These are phyloP conservation scores for Pichia heedii DNA, from an alignment of 805 yeast species.

Conservation along the genomic window DNA sequence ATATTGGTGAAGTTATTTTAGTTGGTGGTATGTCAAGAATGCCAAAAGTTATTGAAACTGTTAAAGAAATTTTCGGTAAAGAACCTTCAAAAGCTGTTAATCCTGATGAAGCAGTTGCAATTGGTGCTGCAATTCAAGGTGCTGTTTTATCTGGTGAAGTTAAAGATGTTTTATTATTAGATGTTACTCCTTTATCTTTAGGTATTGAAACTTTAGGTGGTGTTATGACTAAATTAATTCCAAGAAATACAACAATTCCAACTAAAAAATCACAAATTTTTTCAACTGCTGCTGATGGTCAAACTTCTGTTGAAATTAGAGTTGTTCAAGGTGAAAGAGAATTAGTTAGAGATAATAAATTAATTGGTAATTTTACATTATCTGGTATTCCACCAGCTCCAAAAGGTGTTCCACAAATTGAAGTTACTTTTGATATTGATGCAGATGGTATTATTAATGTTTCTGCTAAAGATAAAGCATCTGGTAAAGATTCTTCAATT, in stretches of 20 bases:
- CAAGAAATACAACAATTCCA: slow-evolving; percentile 94
- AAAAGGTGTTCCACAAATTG: slow-evolving; percentile 91
- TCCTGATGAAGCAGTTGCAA: slow-evolving; percentile 91
- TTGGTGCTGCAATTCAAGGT: slow-evolving; percentile 88
- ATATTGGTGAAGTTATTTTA: slow-evolving; percentile 63
- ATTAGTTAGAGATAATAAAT: slow-evolving; percentile 94
- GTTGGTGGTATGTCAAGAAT: slow-evolving; percentile 91
- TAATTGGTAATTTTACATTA: slow-evolving; percentile 92
- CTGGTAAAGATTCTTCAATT: slow-evolving; percentile 68
- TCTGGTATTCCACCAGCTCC: slow-evolving; percentile 94
- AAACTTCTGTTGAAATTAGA: slow-evolving; percentile 93
- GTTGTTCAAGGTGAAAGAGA: slow-evolving; percentile 99
- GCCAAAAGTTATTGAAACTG: slow-evolving; percentile 68
- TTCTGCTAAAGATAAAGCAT: slow-evolving; percentile 69
- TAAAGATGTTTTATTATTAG: slow-evolving; percentile 66
- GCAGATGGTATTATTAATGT: slow-evolving; percentile 89
- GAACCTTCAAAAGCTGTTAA: slow-evolving; percentile 66
- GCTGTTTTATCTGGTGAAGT: slow-evolving; percentile 79
- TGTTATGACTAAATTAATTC: slow-evolving; percentile 85
- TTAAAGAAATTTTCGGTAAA: slow-evolving; percentile 48
- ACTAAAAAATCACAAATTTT: slow-evolving; percentile 93
- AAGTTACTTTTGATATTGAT: slow-evolving; percentile 92
- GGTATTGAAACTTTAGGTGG: slow-evolving; percentile 99
- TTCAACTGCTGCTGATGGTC: slow-evolving; percentile 95
- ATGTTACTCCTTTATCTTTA: slow-evolving; percentile 79